A percentile compares a stretch with the other conserved stretches of the same genome.
Evolutionary conservation across 1,284 basidiomycete genomes (phyloP).

Genomic region (Phellopilus nigrolimitatus): DNA sequence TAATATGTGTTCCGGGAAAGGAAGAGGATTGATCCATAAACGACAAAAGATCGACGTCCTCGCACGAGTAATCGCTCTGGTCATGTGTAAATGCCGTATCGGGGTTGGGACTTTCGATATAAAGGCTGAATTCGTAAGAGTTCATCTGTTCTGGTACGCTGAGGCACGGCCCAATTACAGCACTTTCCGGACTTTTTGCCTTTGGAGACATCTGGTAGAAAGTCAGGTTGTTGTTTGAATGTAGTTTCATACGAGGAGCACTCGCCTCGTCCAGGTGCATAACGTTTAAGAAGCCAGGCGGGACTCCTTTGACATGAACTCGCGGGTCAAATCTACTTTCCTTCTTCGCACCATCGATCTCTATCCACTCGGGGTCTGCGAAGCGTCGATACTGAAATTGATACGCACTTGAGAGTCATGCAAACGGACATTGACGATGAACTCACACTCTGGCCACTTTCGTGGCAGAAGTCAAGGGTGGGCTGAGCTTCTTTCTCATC

Average conservation of each 20-base stretch:
- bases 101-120: no score
- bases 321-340: not conserved
- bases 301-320: slow-evolving; percentile 9
- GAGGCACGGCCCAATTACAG: no score
- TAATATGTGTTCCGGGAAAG: no score
- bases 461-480: not conserved
- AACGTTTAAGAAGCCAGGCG: not conserved
- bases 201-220: no score
- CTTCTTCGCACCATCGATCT: slow-evolving; percentile 7
- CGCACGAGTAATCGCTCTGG: not conserved
- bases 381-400: slow-evolving; percentile 8
- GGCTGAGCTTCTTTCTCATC: no score
- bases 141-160: no score
- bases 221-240: no score
- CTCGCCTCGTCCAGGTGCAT: not conserved
- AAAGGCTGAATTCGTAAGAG: no score
- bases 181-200: no score
- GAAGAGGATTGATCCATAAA: not conserved
- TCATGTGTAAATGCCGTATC: no score
- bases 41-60: not conserved
- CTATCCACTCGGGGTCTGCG: slow-evolving; percentile 9
- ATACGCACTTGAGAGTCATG: not conserved
- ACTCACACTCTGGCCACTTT: not conserved
- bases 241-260: not conserved
- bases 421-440: not conserved